Percentiles rank a stretch among this genome's conserved stretches.
Conservation (phyloP, 352 stramenopile species). For the Phytophthora megakarya region DNA sequence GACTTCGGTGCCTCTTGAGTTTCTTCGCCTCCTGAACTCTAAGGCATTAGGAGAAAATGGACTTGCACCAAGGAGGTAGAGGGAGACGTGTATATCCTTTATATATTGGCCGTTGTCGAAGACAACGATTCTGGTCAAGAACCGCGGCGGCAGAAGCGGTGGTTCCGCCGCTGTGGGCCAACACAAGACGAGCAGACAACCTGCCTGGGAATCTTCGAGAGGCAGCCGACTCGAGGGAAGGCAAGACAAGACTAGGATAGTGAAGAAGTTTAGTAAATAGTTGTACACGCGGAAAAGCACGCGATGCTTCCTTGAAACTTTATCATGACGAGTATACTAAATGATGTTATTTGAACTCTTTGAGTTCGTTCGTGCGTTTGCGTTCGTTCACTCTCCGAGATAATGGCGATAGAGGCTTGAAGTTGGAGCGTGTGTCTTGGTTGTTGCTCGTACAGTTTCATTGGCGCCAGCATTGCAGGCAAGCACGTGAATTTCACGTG, state of each 20-base stretch:
- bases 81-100: slow-evolving; percentile 33
- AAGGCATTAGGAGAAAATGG: not conserved
- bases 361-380: slow-evolving; percentile 1
- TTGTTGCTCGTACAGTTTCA: not conserved
- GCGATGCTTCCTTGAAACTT: slow-evolving; percentile 16
- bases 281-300: slow-evolving; percentile 29
- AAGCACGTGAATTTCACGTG: no score
- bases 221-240: slow-evolving; percentile 9
- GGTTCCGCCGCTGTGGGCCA: slow-evolving; percentile 10
- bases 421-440: not conserved
- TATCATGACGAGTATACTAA: slow-evolving; percentile 27
- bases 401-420: not conserved
- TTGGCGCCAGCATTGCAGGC: not conserved
- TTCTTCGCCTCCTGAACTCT: not conserved
- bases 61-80: slow-evolving; percentile 4
- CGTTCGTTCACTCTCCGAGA: not conserved
- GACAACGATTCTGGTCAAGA: slow-evolving; percentile 14
- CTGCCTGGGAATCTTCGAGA: slow-evolving; percentile 9
- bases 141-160: slow-evolving; percentile 9
- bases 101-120: slow-evolving; percentile 25
- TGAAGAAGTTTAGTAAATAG: slow-evolving; percentile 29
- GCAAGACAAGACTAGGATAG: slow-evolving; percentile 21
- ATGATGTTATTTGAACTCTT: slow-evolving; percentile 29
- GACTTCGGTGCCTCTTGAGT: slow-evolving; percentile 6
- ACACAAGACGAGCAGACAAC: slow-evolving; percentile 9